Evolutionary conservation across 768 basidiomycete species (phyloP).

Genomic region (Podaxis sp.): DNA sequence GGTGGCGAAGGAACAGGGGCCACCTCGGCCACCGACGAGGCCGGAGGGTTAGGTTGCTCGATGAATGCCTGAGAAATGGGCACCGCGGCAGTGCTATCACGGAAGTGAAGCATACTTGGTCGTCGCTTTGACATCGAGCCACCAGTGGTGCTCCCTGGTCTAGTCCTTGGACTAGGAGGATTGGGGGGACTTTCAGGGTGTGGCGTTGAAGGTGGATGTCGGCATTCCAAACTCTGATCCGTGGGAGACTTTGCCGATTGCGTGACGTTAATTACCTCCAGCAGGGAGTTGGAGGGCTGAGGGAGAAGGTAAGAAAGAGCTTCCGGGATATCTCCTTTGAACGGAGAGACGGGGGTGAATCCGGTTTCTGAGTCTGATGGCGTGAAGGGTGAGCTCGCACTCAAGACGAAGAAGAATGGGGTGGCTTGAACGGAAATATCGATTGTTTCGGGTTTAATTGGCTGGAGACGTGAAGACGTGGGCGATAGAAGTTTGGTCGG

Average conservation of each 20-base stretch:
- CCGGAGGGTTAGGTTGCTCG: background rate
- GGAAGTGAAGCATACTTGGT: background rate
- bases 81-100: background rate
- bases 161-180: background rate
- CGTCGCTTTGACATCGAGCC: background rate
- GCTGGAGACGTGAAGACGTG: background rate
- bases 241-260: background rate
- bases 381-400: background rate
- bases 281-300: background rate
- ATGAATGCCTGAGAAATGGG: background rate
- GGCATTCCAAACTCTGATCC: background rate
- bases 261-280: conserved; percentile 1
- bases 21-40: background rate
- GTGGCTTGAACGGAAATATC: background rate
- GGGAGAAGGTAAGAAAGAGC: conserved; percentile 5
- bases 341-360: background rate
- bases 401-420: conserved; percentile 10
- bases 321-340: conserved; percentile 9
- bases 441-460: background rate
- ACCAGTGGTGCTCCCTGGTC: too few species aligned
- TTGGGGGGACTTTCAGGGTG: background rate
- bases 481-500: background rate
- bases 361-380: conserved; percentile 1
- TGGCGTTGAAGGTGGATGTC: background rate
- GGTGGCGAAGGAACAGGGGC: background rate